A percentile compares a stretch with the other conserved stretches of the same genome.
Evolutionary conservation across 2,329 filamentous ascomycete genomes (phyloP).

Genomic region (Ceratocystis ficicola): DNA sequence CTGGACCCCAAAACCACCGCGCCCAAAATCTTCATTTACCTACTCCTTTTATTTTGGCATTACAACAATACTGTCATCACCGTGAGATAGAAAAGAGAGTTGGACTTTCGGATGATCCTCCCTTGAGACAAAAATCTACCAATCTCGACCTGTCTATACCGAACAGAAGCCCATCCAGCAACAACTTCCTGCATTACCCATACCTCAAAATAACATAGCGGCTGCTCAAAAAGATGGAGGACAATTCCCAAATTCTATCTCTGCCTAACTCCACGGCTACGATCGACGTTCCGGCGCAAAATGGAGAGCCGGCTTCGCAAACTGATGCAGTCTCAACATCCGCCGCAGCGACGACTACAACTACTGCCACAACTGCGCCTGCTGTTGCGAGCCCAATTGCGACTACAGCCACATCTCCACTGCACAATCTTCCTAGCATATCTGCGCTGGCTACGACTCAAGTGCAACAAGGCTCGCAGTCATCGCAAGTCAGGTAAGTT

Average conservation of each 20-base stretch:
- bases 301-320: slow-evolving; percentile 38
- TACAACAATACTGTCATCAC: not conserved
- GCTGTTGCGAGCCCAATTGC: not conserved
- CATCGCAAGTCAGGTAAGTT: slow-evolving; percentile 39
- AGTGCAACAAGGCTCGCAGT: slow-evolving; percentile 27
- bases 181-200: not conserved
- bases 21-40: not conserved
- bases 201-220: not conserved
- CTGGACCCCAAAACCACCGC: not conserved
- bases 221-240: slow-evolving; percentile 34
- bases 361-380: slow-evolving; percentile 29
- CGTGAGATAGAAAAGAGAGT: not conserved
- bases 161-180: not conserved
- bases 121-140: not conserved
- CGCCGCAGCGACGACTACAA: slow-evolving; percentile 24
- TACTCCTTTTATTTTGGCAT: not conserved
- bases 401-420: slow-evolving; percentile 14
- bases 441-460: slow-evolving; percentile 35
- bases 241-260: slow-evolving; percentile 33
- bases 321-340: slow-evolving; percentile 39
- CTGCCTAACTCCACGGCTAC: slow-evolving; percentile 29
- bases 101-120: not conserved
- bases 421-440: slow-evolving; percentile 38
- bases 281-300: slow-evolving; percentile 1
- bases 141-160: not conserved